Percentiles rank a stretch among this genome's conserved stretches.
These are phyloP conservation scores for Antarctomyces pellizariae DNA, from an alignment of 495 filamentous ascomycete species.

Conservation along the genomic window DNA sequence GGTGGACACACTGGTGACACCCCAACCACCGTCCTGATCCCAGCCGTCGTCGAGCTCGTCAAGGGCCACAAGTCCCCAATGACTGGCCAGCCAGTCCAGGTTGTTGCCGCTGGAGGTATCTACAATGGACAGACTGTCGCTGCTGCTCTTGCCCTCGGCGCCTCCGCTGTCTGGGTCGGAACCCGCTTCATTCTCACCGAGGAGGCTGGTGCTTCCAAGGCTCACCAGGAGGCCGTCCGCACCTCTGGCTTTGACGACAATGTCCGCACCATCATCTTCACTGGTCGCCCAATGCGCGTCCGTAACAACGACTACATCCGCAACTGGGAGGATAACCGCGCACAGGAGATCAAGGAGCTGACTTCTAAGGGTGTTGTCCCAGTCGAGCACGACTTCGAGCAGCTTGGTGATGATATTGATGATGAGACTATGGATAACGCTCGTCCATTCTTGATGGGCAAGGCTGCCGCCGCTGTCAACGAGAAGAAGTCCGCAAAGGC, in stretches of 20 bases:
- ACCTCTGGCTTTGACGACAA: slow-evolving; percentile 88
- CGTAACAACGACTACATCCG: slow-evolving; percentile 78
- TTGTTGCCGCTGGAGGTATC: slow-evolving; percentile 83
- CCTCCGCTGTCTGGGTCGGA: slow-evolving; percentile 83
- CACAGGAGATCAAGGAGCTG: slow-evolving; percentile 72
- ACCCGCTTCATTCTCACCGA: slow-evolving; percentile 86
- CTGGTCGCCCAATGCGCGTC: slow-evolving; percentile 80
- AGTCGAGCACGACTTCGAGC: slow-evolving; percentile 85
- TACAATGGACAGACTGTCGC: slow-evolving; percentile 84
- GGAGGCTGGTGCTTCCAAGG: slow-evolving; percentile 79
- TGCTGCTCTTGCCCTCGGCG: slow-evolving; percentile 79
- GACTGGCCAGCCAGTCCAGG: slow-evolving; percentile 67
- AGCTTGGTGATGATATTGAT: slow-evolving; percentile 31
- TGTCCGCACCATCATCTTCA: slow-evolving; percentile 93
- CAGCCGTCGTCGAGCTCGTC: slow-evolving; percentile 64
- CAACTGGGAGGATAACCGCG: slow-evolving; percentile 89
- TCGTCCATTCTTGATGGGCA: slow-evolving; percentile 86
- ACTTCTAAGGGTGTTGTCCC: slow-evolving; percentile 75
- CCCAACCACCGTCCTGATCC: slow-evolving; percentile 72
- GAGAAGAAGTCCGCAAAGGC: slow-evolving; percentile 82
- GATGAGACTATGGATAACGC: slow-evolving; percentile 78
- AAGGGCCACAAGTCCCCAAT: slow-evolving; percentile 66
- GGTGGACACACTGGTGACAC: slow-evolving; percentile 84
- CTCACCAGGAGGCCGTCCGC: slow-evolving; percentile 90
- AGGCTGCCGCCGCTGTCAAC: slow-evolving; percentile 80